These are phyloP conservation scores for Lichtheimia ornata DNA, from an alignment of 371 early-diverging fungal species.

Conservation along the genomic window DNA sequence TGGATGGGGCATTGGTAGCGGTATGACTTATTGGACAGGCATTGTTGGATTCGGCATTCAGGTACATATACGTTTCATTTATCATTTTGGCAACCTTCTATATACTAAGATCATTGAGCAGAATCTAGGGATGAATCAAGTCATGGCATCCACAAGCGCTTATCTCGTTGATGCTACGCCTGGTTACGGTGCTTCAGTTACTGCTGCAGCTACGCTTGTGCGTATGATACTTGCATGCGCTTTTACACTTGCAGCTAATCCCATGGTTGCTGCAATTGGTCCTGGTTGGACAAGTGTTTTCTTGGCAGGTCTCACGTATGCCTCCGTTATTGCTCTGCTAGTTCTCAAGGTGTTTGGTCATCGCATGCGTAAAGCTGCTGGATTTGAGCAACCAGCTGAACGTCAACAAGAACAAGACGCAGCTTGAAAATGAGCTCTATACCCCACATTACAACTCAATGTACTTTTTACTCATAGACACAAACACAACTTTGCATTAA, in stretches of 20 bases:
- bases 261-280: conserved; percentile 25
- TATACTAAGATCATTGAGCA: conserved; percentile 8
- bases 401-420: not conserved
- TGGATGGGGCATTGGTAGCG: conserved; percentile 46
- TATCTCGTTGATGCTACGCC: conserved; percentile 49
- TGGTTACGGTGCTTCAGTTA: conserved; percentile 46
- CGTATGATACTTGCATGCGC: conserved; percentile 45
- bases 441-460: not conserved
- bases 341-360: conserved; percentile 22
- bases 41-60: conserved; percentile 45
- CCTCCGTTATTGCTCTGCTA: conserved; percentile 10
- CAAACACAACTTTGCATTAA: too few species aligned
- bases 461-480: too few species aligned
- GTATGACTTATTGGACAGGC: conserved; percentile 36
- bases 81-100: too few species aligned
- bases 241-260: conserved; percentile 31
- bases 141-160: conserved; percentile 34
- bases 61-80: too few species aligned
- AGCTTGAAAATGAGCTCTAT: not conserved
- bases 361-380: conserved; percentile 18
- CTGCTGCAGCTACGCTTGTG: conserved; percentile 46
- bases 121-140: conserved; percentile 26
- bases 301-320: conserved; percentile 21
- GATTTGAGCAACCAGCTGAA: conserved; percentile 14
- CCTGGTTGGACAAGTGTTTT: conserved; percentile 29